phyloP scores from a whole-genome alignment of 352 stramenopile species.

The Pilasporangium apinafurcum region DNA sequence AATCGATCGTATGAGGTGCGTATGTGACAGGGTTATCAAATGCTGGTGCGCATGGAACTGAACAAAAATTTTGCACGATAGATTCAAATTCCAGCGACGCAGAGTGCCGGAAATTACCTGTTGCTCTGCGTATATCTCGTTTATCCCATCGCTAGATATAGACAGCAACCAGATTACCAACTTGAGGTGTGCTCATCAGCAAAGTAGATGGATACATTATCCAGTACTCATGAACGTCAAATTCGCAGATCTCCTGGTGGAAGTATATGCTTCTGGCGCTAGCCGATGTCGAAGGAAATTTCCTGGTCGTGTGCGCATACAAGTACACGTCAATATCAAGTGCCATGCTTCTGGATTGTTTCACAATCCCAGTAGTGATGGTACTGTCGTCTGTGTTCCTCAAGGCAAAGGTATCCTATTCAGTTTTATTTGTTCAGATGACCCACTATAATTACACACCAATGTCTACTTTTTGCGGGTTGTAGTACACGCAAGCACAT shows the following conservation, averaged over 20 bases:
- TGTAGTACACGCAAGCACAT: constrained; percentile 67
- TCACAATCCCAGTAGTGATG: constrained; percentile 95
- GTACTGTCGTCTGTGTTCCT: constrained; percentile 89
- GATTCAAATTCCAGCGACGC: constrained; percentile 72
- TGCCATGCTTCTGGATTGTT: constrained; percentile 94
- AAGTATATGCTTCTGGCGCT: constrained; percentile 90
- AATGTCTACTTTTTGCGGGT: background rate
- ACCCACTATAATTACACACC: background rate
- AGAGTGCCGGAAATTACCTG: constrained; percentile 69
- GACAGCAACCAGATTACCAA: constrained; percentile 32
- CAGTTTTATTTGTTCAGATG: background rate
- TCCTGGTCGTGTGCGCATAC: constrained; percentile 93
- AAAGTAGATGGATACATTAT: constrained; percentile 5
- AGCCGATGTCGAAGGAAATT: constrained; percentile 95
- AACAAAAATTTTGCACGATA: constrained; percentile 22
- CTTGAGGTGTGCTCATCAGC: constrained; percentile 22
- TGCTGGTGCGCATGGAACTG: constrained; percentile 6
- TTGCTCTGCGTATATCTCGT: constrained; percentile 53
- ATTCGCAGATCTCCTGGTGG: constrained; percentile 58
- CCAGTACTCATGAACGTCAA: background rate
- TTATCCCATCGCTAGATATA: constrained; percentile 33
- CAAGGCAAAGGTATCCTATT: constrained; percentile 34
- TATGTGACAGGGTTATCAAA: constrained; percentile 4
- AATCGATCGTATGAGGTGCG: constrained; percentile 68
- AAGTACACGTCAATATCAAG: constrained; percentile 95